Evolutionary conservation across 768 basidiomycete species (phyloP).

Genomic region (Roridomyces roridus): DNA sequence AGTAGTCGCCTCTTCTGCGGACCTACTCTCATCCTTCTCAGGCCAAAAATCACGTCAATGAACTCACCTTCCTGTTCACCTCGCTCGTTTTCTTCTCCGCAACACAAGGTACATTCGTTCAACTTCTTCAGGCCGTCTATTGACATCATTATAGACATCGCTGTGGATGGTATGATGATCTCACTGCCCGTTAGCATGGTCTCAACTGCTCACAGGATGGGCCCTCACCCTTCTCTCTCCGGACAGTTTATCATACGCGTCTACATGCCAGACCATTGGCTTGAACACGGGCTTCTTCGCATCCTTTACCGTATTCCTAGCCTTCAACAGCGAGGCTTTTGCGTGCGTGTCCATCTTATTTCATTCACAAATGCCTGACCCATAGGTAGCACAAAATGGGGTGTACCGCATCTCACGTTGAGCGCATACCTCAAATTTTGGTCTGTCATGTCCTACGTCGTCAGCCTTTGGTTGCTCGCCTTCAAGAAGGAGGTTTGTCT

Average conservation of each 20-base stretch:
- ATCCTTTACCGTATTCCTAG: constrained; percentile 96
- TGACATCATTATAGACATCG: constrained; percentile 73
- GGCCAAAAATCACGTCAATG: constrained; percentile 81
- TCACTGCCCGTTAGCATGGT: constrained; percentile 7
- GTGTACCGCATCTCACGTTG: constrained; percentile 73
- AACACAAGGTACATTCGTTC: constrained; percentile 77
- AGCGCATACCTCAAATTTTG: constrained; percentile 88
- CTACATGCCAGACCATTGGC: constrained; percentile 97
- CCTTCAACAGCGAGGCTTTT: constrained; percentile 94
- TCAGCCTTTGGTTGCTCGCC: constrained; percentile 88
- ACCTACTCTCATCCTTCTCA: constrained; percentile 39
- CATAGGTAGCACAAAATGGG: constrained; percentile 68
- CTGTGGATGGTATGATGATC: constrained; percentile 82
- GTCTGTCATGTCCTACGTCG: constrained; percentile 76
- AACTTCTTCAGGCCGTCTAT: background rate
- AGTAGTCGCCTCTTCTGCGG: constrained; percentile 22
- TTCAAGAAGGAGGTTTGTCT: constrained; percentile 85
- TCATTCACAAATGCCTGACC: background rate
- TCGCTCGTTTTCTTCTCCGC: constrained; percentile 93
- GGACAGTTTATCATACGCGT: constrained; percentile 94
- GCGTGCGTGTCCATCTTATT: constrained; percentile 52
- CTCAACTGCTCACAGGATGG: constrained; percentile 57
- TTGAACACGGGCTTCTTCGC: constrained; percentile 95
- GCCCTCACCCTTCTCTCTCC: constrained; percentile 86
- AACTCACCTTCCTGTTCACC: constrained; percentile 86